Evolutionary conservation across 2,329 filamentous ascomycete species (phyloP), one percentile per base, ranked within the genome.

Genomic region (Aspergillus viridinutans): DNA sequence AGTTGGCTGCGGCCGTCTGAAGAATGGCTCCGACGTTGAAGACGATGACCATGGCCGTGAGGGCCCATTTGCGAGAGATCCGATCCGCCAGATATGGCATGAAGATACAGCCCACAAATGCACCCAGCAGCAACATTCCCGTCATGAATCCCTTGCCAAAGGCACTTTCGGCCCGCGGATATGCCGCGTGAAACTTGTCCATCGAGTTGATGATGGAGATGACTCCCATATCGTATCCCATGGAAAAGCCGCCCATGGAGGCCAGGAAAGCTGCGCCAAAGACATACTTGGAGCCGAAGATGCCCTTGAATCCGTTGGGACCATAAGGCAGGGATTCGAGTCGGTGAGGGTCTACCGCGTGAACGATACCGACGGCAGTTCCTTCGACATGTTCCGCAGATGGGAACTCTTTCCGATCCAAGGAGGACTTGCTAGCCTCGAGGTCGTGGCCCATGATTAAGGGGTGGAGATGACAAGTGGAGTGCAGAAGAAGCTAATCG

Each of bases 11-110:
- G 12, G 58, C 61, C 3, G 70, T 69, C 50, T 72, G 70, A 12
- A 82, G 71, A 6, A 76, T 71, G 2, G 78, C 75, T 0, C 80
- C 79, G 5, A 80, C 61, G 43, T 67, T 66, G 63, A 78, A 80
- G n/a, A 72, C 60, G 14, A 66, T 53, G n/a, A 67, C 64, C 7
- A 64, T 68, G 4, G 69, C 52, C 12, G 64, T 67, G 51, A 72
- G 63, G 0, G 75, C 74, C 65, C 74, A 74, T 60, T 79, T 80
- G 1, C 79, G 69, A 1, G 75, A 78, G 52, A 74, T 58, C 38
- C 49, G 43, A 56, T 80, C 78, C 2, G 66, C 64, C 9, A 66
- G 35, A 8, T 58, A 79, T 9, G 73, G 78, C 51, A 77, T 73
- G 53, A 71, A 75, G 20, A 77, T 71, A 17, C 66, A 68, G 3